Evolutionary conservation across 2,329 filamentous ascomycete genomes (phyloP).

Genomic region (Colletotrichum zoysiae): DNA sequence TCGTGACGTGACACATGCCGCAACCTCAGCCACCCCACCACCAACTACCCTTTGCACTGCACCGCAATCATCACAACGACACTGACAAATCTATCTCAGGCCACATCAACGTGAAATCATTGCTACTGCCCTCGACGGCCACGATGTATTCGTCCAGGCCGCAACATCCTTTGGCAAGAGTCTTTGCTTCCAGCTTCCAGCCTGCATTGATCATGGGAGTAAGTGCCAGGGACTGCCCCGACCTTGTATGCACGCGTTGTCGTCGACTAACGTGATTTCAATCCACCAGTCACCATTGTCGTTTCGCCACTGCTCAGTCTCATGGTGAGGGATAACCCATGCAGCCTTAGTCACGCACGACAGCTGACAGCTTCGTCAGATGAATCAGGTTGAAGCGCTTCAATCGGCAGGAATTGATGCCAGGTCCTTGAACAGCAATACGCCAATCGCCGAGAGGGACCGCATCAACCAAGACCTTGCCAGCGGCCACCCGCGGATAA

Average conservation of each 20-base stretch:
- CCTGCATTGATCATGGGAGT: slow-evolving; percentile 89
- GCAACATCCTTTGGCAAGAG: slow-evolving; percentile 94
- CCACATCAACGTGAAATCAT: slow-evolving; percentile 92
- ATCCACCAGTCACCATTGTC: slow-evolving; percentile 81
- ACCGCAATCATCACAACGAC: slow-evolving; percentile 56
- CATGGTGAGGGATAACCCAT: slow-evolving; percentile 70
- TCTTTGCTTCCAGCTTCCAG: slow-evolving; percentile 91
- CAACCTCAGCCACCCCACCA: neutral
- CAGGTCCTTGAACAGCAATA: slow-evolving; percentile 89
- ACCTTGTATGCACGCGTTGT: slow-evolving; percentile 35
- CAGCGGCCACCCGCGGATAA: slow-evolving; percentile 85
- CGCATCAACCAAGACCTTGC: slow-evolving; percentile 84
- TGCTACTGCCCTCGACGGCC: slow-evolving; percentile 79
- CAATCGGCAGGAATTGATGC: slow-evolving; percentile 81
- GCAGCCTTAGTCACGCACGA: slow-evolving; percentile 18
- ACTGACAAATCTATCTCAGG: slow-evolving; percentile 32
- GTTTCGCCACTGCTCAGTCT: slow-evolving; percentile 89
- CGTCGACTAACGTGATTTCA: slow-evolving; percentile 42
- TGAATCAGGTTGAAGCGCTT: slow-evolving; percentile 91
- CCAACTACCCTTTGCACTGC: neutral
- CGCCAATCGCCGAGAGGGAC: slow-evolving; percentile 72
- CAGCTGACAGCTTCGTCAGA: slow-evolving; percentile 61
- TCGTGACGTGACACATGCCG: slow-evolving; percentile 12
- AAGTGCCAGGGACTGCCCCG: slow-evolving; percentile 52
- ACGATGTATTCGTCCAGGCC: slow-evolving; percentile 95